Conservation (phyloP, 2,329 filamentous ascomycete species). For the Paecilomyces sp. region DNA sequence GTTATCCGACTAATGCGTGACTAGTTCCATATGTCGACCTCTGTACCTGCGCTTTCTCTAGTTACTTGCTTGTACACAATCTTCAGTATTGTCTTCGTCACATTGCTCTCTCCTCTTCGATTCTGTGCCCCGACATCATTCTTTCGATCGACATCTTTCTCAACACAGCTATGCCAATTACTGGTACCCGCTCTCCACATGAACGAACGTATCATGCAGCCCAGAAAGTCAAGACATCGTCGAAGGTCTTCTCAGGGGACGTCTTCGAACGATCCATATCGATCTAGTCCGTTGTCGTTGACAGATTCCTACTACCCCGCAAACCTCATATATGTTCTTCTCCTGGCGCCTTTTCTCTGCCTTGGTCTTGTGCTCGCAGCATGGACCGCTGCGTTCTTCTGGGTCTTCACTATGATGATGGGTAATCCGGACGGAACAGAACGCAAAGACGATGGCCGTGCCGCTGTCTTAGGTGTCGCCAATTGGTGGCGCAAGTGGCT, state of each 20-base stretch:
- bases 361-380: constrained; percentile 49
- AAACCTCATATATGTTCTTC: constrained; percentile 44
- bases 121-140: constrained; percentile 42
- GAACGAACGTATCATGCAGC: constrained; percentile 24
- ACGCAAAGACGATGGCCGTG: constrained; percentile 53
- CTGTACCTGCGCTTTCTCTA: constrained; percentile 49
- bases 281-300: constrained; percentile 16
- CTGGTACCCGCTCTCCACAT: constrained; percentile 49
- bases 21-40: constrained; percentile 47
- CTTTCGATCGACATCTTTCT: constrained; percentile 39
- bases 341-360: constrained; percentile 51
- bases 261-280: constrained; percentile 35
- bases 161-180: constrained; percentile 44
- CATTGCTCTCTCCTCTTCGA: constrained; percentile 47
- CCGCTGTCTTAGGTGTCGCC: constrained; percentile 51
- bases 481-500: constrained; percentile 57
- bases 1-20: not conserved
- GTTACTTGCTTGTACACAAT: constrained; percentile 49
- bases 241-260: constrained; percentile 11
- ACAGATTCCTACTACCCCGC: constrained; percentile 28
- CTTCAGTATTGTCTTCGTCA: constrained; percentile 43
- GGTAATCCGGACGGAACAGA: constrained; percentile 56
- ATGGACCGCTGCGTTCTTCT: constrained; percentile 56
- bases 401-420: constrained; percentile 54
- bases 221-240: constrained; percentile 13